Evolutionary conservation across 164 flowering plant species (phyloP), one percentile per base, ranked within the genome.

Genomic region (Dillenia suffruticosa): DNA sequence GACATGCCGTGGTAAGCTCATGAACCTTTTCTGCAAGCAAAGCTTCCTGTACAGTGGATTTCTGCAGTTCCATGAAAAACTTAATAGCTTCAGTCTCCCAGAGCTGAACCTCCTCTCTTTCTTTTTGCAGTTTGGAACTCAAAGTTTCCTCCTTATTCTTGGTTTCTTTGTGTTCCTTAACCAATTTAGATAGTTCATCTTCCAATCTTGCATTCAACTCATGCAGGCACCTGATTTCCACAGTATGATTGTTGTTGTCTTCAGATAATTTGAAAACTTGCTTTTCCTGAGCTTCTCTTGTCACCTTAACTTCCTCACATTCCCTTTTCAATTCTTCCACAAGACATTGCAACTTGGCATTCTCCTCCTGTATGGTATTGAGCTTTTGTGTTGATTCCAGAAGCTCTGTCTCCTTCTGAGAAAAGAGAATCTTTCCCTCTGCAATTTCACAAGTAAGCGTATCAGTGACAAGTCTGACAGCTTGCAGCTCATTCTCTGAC

Each of bases 11-110:
- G 10, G 4, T 10, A 19, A 84, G 81, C 68, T 77, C 89, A 66
- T 60, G 63, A 54, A 76, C 48, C 77, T 78, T 87, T 65, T 72
- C 86, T 59, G 73, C 77, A 62, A 78, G 70, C 54, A 85, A 43
- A 26, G 72, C 66, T 62, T 77, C 86, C 45, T 44, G 68, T 16
- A 81, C 62, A 54, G 58, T 55, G 14, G 82, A 76, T 10, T 68
- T 57, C 62, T 81, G 84, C 54, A 79, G 70, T 60, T 81, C 74
- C 54, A 61, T 58, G 53, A 76, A 81, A 1, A 77, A 56, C 32
- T 65, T 17, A 8, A 63, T 63, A 53, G 78, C 82, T 57, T 76
- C 66, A 54, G 67, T 59, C 62, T 82, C 81, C 82, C 79, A 79
- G 48, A 72, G 26, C 49, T 72, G 64, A 58, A 61, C 63, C 58